phyloP scores from a whole-genome alignment of 805 yeast species.

The Lipomyces oligophaga region DNA sequence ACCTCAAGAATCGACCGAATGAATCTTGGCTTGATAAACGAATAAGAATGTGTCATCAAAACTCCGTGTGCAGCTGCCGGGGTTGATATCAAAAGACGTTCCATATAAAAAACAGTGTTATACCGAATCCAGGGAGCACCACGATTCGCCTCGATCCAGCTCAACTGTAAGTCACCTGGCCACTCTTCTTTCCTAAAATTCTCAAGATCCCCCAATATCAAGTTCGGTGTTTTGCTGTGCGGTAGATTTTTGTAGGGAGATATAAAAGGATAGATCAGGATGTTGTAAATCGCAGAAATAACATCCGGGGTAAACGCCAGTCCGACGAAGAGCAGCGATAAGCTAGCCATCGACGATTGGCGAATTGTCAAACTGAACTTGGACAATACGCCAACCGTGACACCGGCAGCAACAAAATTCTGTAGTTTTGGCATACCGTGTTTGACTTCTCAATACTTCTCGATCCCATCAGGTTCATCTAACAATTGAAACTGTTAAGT shows the following conservation, averaged over 20 bases:
- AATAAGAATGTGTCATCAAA: slow-evolving; percentile 17
- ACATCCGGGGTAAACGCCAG: neutral
- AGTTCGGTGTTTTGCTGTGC: slow-evolving; percentile 4
- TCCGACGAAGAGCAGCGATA: neutral
- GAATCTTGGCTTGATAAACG: slow-evolving; percentile 11
- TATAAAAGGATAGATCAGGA: slow-evolving; percentile 11
- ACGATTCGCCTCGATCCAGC: slow-evolving; percentile 11
- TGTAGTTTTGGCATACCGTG: too few relatives aligned
- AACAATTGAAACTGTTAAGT: too few relatives aligned
- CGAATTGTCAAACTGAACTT: too few relatives aligned
- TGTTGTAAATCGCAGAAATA: neutral
- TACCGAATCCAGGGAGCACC: slow-evolving; percentile 16
- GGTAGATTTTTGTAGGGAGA: slow-evolving; percentile 18
- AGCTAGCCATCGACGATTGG: neutral
- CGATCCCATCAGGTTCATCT: too few relatives aligned
- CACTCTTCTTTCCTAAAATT: neutral
- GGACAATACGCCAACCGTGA: too few relatives aligned
- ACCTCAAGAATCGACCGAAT: slow-evolving; percentile 3
- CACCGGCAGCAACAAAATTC: too few relatives aligned
- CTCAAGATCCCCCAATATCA: slow-evolving; percentile 14
- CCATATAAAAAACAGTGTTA: slow-evolving; percentile 7
- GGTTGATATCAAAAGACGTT: slow-evolving; percentile 6
- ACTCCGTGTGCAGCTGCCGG: slow-evolving; percentile 15
- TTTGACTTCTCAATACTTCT: too few relatives aligned
- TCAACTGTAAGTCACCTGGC: slow-evolving; percentile 11